Evolutionary conservation across 2,329 filamentous ascomycete genomes (phyloP), one percentile per base, ranked within the genome.

Genomic region (Parafenestella ontariensis): DNA sequence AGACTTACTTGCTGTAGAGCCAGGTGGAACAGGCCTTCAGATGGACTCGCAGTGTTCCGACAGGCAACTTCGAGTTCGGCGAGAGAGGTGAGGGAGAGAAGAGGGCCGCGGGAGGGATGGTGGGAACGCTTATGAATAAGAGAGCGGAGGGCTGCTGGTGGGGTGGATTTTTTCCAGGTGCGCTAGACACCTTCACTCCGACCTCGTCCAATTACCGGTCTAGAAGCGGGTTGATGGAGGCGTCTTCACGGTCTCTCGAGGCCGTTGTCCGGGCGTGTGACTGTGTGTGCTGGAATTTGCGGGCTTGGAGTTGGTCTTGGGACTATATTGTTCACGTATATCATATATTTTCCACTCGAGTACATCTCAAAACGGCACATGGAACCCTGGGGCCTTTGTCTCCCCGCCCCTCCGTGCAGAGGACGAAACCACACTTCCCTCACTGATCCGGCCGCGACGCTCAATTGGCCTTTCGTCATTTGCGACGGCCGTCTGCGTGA

Each of bases 71-170:
- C 53, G 57, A 63, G 64, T 58, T 54, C 62, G 61, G 58, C 46
- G 61, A 55, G 56, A 52, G 56, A 23, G 53, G 58, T 48, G 44
- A 40, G 49, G 33, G 50, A 56, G 52, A 57, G 42, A 49, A 51
- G 49, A 52, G 46, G 47, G 57, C 28, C 61, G 62, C 64, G 58
- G 60, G 52, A 49, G 54, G 63, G 57, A 62, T 49, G 60, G 63
- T 49, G 61, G 62, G 60, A 64, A 62, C 56, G 60, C 70, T 76
- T 76, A 74, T 73, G 71, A 75, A 74, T 64, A 61, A 64, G 64
- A 61, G 60, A 55, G 59, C 52, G 52, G 62, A 64, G 56, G 59
- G 57, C 51, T 54, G 53, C 52, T 62, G 63, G 71, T 71, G 73
- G 71, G 72, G 72, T 72, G 55, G 54, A 52, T 71, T 73, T 66